Percentiles rank a stretch among this genome's conserved stretches.
phyloP scores from a whole-genome alignment of 2,329 filamentous ascomycete genomes.

The Periconia digitata region DNA sequence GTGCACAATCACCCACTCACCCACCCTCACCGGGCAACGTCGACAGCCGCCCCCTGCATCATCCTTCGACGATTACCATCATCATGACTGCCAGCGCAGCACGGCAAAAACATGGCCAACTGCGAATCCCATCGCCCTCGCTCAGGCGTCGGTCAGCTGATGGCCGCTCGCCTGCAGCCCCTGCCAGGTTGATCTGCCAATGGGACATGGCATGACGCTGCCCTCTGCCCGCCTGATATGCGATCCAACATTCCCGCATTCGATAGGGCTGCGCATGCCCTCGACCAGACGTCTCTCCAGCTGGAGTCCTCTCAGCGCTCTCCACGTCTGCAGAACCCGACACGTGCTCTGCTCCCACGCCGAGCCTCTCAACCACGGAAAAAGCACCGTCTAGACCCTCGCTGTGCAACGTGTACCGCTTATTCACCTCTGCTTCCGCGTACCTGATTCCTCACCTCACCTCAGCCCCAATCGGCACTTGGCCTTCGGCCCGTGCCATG shows the following conservation, averaged over 20 bases:
- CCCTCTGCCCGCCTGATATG: background rate
- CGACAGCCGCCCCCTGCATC: no score
- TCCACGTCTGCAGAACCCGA: conserved; percentile 18
- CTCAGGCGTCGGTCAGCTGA: no score
- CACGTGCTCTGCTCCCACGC: conserved; percentile 21
- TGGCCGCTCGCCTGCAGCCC: no score
- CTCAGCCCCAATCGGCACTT: conserved; percentile 5
- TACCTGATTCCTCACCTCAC: conserved; percentile 4
- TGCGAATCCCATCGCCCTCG: background rate
- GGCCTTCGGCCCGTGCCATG: conserved; percentile 4
- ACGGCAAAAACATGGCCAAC: background rate
- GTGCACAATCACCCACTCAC: no score
- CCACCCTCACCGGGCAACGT: no score
- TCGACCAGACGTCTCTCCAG: background rate
- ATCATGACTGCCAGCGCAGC: conserved; percentile 4
- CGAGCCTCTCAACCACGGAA: background rate
- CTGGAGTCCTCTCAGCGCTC: background rate
- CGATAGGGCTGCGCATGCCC: background rate
- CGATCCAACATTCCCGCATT: background rate
- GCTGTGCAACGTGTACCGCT: background rate
- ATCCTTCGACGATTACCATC: background rate
- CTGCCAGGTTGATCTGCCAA: no score
- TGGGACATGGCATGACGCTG: background rate
- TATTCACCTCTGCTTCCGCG: background rate
- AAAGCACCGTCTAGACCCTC: background rate